A percentile compares a stretch with the other conserved stretches of the same genome.
phyloP scores from a whole-genome alignment of 1,284 basidiomycete species.

The Ceratobasidium sp. region DNA sequence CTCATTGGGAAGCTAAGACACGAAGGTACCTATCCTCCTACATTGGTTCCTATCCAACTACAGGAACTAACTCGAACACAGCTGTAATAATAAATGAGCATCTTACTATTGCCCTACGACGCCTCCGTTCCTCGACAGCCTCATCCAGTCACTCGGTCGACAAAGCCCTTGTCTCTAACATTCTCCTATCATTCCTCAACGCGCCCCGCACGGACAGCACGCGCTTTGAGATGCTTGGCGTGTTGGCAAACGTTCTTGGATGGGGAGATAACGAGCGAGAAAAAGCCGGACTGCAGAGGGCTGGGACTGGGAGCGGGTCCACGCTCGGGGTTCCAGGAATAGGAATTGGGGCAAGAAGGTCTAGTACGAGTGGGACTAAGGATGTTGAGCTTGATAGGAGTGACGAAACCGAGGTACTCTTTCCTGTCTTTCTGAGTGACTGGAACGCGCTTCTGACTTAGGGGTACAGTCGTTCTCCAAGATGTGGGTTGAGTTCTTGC shows the following conservation, averaged over 20 bases:
- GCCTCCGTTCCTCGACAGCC: slow-evolving; percentile 77
- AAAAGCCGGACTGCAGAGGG: slow-evolving; percentile 86
- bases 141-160: slow-evolving; percentile 92
- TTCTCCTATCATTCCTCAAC: slow-evolving; percentile 91
- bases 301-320: slow-evolving; percentile 53
- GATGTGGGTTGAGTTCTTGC: slow-evolving; percentile 94
- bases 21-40: slow-evolving; percentile 74
- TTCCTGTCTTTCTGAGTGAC: too few relatives aligned
- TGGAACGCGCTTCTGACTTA: neutral
- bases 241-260: slow-evolving; percentile 88
- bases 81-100: slow-evolving; percentile 98
- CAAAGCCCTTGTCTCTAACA: slow-evolving; percentile 90
- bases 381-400: slow-evolving; percentile 74
- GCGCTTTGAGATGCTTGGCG: slow-evolving; percentile 94
- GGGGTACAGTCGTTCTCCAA: slow-evolving; percentile 85
- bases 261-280: slow-evolving; percentile 94
- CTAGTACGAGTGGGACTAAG: slow-evolving; percentile 58
- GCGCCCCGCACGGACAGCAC: slow-evolving; percentile 93
- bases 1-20: slow-evolving; percentile 93
- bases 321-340: slow-evolving; percentile 41
- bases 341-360: slow-evolving; percentile 30
- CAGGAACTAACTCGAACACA: slow-evolving; percentile 55
- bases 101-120: slow-evolving; percentile 94
- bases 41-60: neutral
- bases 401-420: slow-evolving; percentile 79